These are phyloP conservation scores for Malus hybrid DNA, from an alignment of 331 rosid genomes.

Conservation along the genomic window DNA sequence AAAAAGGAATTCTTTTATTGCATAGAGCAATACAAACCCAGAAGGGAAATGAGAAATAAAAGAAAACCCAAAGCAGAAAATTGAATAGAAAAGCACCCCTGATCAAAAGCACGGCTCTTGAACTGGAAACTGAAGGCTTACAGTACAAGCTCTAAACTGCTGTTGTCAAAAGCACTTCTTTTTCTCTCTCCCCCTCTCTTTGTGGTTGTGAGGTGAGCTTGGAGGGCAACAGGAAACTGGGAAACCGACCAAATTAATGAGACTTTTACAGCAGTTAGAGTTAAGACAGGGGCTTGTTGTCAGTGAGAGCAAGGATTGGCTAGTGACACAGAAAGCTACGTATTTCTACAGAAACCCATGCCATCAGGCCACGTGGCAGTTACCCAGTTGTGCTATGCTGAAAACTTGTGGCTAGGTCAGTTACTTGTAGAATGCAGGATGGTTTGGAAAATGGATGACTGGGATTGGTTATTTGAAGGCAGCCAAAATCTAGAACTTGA, in stretches of 20 bases:
- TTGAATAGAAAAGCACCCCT: slow-evolving; percentile 5
- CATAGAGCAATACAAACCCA: not conserved
- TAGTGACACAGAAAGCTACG: slow-evolving; percentile 9
- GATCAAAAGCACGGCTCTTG: slow-evolving; percentile 9
- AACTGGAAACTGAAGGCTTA: slow-evolving; percentile 6
- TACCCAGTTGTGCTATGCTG: not conserved
- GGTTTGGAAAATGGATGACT: slow-evolving; percentile 1
- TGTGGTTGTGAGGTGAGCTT: not conserved
- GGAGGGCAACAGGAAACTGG: slow-evolving; percentile 7
- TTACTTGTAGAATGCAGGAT: not conserved
- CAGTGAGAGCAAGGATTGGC: slow-evolving; percentile 23
- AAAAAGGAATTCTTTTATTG: not conserved
- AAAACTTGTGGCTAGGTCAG: slow-evolving; percentile 8
- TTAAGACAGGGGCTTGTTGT: slow-evolving; percentile 12
- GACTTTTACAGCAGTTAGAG: slow-evolving; percentile 23
- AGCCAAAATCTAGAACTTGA: slow-evolving; percentile 24
- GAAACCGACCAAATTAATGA: slow-evolving; percentile 14
- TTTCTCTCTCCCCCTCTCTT: not conserved
- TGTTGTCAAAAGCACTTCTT: not conserved
- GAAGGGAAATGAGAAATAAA: not conserved
- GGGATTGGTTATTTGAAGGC: not conserved
- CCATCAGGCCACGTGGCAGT: slow-evolving; percentile 30
- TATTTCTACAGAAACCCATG: not conserved
- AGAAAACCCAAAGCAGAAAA: slow-evolving; percentile 8
- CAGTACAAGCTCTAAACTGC: not conserved